phyloP scores from a whole-genome alignment of 2,329 filamentous ascomycete genomes.

The Colletotrichum phormii region DNA sequence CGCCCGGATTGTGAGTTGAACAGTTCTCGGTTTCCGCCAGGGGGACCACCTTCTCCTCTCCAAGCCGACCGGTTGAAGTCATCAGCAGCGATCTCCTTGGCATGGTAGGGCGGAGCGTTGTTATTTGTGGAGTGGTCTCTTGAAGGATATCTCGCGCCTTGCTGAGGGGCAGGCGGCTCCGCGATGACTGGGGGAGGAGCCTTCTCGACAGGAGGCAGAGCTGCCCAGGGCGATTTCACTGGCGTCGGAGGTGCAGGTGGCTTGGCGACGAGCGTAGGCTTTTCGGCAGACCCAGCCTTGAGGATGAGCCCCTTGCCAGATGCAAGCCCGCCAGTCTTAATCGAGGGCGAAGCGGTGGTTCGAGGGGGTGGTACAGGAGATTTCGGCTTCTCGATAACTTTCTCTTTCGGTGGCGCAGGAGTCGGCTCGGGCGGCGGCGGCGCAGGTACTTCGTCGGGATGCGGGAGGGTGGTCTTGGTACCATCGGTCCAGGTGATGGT shows the following conservation, averaged over 20 bases:
- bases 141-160: slow-evolving; percentile 40
- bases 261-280: slow-evolving; percentile 79
- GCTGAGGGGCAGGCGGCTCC: slow-evolving; percentile 58
- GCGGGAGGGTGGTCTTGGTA: slow-evolving; percentile 81
- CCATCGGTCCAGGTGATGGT: slow-evolving; percentile 90
- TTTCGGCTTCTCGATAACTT: slow-evolving; percentile 55
- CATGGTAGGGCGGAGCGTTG: slow-evolving; percentile 57
- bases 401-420: slow-evolving; percentile 44
- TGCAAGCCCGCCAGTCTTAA: slow-evolving; percentile 59
- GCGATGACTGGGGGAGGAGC: slow-evolving; percentile 76
- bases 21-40: slow-evolving; percentile 77
- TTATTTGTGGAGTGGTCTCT: slow-evolving; percentile 58
- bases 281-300: slow-evolving; percentile 74
- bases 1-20: slow-evolving; percentile 96
- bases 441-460: slow-evolving; percentile 62
- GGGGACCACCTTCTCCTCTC: slow-evolving; percentile 74
- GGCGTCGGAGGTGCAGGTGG: slow-evolving; percentile 75
- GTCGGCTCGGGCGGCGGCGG: slow-evolving; percentile 43
- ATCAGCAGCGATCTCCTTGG: slow-evolving; percentile 91
- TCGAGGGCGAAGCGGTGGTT: slow-evolving; percentile 50
- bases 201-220: slow-evolving; percentile 86
- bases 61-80: slow-evolving; percentile 89
- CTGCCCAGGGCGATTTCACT: slow-evolving; percentile 91
- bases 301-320: slow-evolving; percentile 72
- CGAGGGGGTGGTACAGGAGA: slow-evolving; percentile 52